Base-by-base conservation (phyloP, 257 asterid genomes). In the Fraxinus quadrangulata region DNA sequence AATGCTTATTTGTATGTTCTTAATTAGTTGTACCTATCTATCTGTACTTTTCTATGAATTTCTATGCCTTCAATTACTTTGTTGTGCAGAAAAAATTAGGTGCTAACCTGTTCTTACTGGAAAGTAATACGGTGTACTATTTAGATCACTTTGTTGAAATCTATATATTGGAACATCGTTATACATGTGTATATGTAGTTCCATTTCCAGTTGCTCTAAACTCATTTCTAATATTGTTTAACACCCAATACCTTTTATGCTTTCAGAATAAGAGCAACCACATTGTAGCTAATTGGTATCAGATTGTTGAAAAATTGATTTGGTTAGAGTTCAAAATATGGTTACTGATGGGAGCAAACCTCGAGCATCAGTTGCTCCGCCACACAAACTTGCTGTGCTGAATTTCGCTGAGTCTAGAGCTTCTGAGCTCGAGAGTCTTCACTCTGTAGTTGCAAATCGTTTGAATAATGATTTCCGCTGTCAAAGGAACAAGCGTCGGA, bases 381-480 rank as follows among this genome's bases (percentile, higher is more conserved):
- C 97, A 5, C 90, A 85, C 37, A 92, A 91, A 73, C 89, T 94
- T 26, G 78, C 76, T 71, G 97, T 94, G 81, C 78, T 84, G 82
- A 92, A 88, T 79, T 94, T 92, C 81, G 93, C 85, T 0, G 95
- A 91, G 81, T 86, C 97, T 82, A 90, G 97, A 73, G 91, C 96
- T 69, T 69, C 92, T 74, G 97, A 94, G 80, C 91, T 94, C 6
- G 87, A 81, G 78, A 9, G 90, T 63, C 97, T 94, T 71, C 97
- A 92, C 76, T 80, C 92, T 42, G 42, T 91, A 70, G 84, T 94
- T 78, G 81, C 91, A 73, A 81, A 75, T 49, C 92, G 97, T 67
- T 77, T 87, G 73, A 79, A 79, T 68, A 87, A 90, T 80, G 90
- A 94, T 84, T 94, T 92, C 68, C 87, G 86, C 26, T 82, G 88